Conservation (phyloP, 1,284 basidiomycete genomes). For the Moesziomyces sp. region DNA sequence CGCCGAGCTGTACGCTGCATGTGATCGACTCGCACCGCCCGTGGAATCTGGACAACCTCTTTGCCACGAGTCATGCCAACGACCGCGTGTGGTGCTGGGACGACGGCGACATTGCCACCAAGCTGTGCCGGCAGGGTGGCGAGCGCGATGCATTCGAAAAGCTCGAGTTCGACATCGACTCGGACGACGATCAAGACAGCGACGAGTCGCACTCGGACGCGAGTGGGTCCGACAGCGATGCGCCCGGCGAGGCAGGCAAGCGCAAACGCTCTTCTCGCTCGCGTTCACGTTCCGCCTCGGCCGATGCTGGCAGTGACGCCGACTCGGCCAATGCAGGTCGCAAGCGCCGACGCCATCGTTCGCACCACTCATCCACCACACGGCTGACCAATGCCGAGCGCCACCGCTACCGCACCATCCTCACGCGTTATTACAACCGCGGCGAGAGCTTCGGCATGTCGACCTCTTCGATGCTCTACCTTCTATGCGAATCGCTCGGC, state of each 20-base stretch:
- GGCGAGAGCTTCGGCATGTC: slow-evolving; percentile 91
- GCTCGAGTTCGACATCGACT: slow-evolving; percentile 62
- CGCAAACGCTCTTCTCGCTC: slow-evolving; percentile 17
- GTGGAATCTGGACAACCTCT: slow-evolving; percentile 88
- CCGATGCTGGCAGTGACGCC: not conserved
- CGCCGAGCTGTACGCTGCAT: slow-evolving; percentile 75
- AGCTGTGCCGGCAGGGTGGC: slow-evolving; percentile 30
- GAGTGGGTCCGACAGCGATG: slow-evolving; percentile 7
- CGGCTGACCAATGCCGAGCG: slow-evolving; percentile 43
- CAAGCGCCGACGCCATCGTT: slow-evolving; percentile 10
- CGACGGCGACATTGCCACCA: slow-evolving; percentile 59
- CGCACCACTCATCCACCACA: slow-evolving; percentile 1
- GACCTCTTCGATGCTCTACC: slow-evolving; percentile 86
- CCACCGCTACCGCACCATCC: slow-evolving; percentile 51
- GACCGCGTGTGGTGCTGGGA: slow-evolving; percentile 64
- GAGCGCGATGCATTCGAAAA: slow-evolving; percentile 60
- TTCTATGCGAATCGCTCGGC: slow-evolving; percentile 87
- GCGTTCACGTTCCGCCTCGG: not conserved
- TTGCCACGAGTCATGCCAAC: slow-evolving; percentile 72
- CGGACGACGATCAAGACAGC: slow-evolving; percentile 71
- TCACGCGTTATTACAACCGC: slow-evolving; percentile 77
- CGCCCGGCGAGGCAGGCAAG: slow-evolving; percentile 65
- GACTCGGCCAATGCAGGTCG: not conserved
- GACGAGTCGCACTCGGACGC: slow-evolving; percentile 57
- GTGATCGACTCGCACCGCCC: slow-evolving; percentile 94